These are phyloP conservation scores for Gnomoniopsis sp. DNA, from an alignment of 2,329 filamentous ascomycete species.

Conservation along the genomic window DNA sequence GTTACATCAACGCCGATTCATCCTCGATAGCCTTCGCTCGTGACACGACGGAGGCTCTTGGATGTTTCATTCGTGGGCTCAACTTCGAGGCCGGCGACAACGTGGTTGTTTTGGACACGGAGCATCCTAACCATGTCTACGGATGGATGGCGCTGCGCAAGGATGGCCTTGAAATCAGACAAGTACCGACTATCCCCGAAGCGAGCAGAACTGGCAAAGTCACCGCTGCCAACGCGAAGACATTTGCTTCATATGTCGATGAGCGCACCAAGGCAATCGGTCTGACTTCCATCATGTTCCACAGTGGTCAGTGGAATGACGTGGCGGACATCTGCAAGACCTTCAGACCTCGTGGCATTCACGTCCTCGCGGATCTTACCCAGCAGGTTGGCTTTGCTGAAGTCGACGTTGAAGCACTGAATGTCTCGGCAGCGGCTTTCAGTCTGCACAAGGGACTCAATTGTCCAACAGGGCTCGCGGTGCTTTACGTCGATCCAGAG, in stretches of 20 bases:
- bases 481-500: conserved; percentile 26
- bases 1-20: conserved; percentile 27
- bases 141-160: conserved; percentile 27
- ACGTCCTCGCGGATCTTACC: conserved; percentile 29
- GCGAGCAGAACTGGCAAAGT: too few relatives aligned
- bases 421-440: conserved; percentile 30
- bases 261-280: conserved; percentile 28
- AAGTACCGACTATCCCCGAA: conserved; percentile 21
- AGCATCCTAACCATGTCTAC: conserved; percentile 31
- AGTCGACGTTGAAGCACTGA: conserved; percentile 25
- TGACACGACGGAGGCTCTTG: conserved; percentile 31
- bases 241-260: conserved; percentile 29
- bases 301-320: conserved; percentile 30
- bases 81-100: conserved; percentile 27
- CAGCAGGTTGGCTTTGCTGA: conserved; percentile 31
- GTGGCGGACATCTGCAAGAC: conserved; percentile 25
- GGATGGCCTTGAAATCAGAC: conserved; percentile 27
- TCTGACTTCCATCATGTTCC: conserved; percentile 31
- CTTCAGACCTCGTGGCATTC: conserved; percentile 26
- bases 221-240: conserved; percentile 19
- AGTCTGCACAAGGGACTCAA: conserved; percentile 31
- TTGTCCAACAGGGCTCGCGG: conserved; percentile 29
- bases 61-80: conserved; percentile 25
- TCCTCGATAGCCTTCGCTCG: conserved; percentile 27
- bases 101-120: conserved; percentile 29